Percentiles rank a stretch among this genome's conserved stretches.
Conservation (phyloP, 202 grass and related monocot genomes). For the Setaria italica region DNA sequence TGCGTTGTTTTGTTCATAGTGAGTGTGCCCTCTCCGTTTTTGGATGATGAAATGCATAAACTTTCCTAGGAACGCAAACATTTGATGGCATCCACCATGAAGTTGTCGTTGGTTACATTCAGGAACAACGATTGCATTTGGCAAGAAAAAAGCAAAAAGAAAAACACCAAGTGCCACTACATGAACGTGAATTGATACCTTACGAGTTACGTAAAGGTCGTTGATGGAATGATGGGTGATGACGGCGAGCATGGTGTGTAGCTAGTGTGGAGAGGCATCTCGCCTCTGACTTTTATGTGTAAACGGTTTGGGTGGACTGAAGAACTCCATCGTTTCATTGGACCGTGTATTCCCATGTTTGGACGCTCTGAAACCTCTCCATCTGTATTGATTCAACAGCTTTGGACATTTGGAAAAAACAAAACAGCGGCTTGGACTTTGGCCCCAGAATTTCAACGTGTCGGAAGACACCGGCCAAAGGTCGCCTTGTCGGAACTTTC, state of each 20-base stretch:
- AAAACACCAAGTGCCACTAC: not conserved
- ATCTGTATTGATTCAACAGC: slow-evolving; percentile 3
- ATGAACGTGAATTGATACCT: not conserved
- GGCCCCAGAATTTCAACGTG: slow-evolving; percentile 16
- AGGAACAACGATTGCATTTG: not conserved
- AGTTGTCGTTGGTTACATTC: not conserved
- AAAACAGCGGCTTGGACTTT: slow-evolving; percentile 6
- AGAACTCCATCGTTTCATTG: too few species aligned
- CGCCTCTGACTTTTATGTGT: not conserved
- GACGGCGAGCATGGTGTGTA: not conserved
- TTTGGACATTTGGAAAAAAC: not conserved
- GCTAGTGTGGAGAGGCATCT: not conserved
- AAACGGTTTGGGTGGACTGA: not conserved
- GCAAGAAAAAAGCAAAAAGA: not conserved
- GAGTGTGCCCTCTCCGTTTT: not conserved
- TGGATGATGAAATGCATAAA: slow-evolving; percentile 27
- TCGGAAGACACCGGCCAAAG: slow-evolving; percentile 1
- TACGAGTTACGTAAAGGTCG: not conserved
- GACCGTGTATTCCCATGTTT: not conserved
- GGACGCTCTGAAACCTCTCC: not conserved
- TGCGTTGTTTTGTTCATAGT: slow-evolving; percentile 45
- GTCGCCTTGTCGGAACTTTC: slow-evolving; percentile 40
- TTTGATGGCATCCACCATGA: not conserved
- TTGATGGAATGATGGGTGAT: not conserved
- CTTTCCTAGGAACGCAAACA: not conserved